Conservation (phyloP, 2,329 filamentous ascomycete species). For the Colletotrichum destructivum region DNA sequence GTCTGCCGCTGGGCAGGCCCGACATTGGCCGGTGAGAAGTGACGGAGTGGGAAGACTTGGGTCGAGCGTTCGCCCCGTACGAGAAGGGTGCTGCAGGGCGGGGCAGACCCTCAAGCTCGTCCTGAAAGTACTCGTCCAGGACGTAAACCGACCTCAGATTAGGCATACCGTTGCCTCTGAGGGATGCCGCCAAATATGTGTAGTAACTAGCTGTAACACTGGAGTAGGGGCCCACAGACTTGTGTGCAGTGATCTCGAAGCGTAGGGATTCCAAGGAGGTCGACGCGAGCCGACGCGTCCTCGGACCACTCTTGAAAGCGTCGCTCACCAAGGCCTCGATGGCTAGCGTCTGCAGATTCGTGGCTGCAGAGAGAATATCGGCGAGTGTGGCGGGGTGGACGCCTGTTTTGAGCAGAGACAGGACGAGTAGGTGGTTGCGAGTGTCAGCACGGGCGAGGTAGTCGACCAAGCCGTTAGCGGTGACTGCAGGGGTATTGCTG, state of each 20-base stretch:
- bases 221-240: constrained; percentile 70
- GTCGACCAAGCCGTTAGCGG: constrained; percentile 76
- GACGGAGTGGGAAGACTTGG: constrained; percentile 52
- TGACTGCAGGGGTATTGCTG: constrained; percentile 79
- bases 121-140: constrained; percentile 86
- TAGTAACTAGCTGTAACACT: constrained; percentile 78
- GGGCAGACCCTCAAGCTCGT: constrained; percentile 78
- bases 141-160: constrained; percentile 85
- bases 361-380: constrained; percentile 71
- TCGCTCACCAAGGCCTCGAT: constrained; percentile 66
- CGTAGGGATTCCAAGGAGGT: constrained; percentile 80
- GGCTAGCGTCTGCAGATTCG: constrained; percentile 70
- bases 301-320: constrained; percentile 63
- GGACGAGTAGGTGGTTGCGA: constrained; percentile 72
- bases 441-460: constrained; percentile 77
- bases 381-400: constrained; percentile 75
- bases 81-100: constrained; percentile 70
- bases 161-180: constrained; percentile 83
- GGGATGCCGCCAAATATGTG: constrained; percentile 86
- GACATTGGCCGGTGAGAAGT: constrained; percentile 38
- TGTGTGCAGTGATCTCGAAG: constrained; percentile 82
- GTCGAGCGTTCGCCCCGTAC: constrained; percentile 54
- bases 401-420: constrained; percentile 81
- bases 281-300: constrained; percentile 75
- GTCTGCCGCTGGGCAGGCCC: constrained; percentile 12